Conservation (phyloP, 179 eudicot species). For the Actinidia chinensis region DNA sequence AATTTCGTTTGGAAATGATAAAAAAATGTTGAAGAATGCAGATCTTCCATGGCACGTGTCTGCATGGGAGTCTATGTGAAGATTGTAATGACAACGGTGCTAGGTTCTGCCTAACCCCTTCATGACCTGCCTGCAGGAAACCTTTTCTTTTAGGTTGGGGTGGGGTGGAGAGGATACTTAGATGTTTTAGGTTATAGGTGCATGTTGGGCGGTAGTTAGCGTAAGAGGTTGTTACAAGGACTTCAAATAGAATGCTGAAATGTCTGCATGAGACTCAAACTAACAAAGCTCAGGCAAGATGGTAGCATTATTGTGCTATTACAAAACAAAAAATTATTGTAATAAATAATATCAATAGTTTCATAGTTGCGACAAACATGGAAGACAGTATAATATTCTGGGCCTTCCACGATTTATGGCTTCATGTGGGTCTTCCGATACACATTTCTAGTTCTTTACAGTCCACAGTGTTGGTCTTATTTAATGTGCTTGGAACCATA, state of each 20-base stretch:
- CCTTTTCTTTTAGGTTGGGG: neutral
- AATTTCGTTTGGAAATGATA: neutral
- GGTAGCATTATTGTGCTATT: neutral
- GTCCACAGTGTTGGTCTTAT: neutral
- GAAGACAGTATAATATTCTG: neutral
- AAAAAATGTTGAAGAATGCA: neutral
- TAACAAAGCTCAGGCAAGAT: neutral
- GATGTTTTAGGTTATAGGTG: neutral
- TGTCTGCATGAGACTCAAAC: neutral
- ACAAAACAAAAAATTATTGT: neutral
- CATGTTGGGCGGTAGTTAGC: neutral
- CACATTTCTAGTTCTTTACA: neutral
- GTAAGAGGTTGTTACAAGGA: neutral
- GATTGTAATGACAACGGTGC: neutral
- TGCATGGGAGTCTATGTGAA: neutral
- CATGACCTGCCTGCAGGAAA: neutral
- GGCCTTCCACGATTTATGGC: neutral
- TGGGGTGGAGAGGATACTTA: neutral
- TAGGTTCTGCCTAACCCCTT: neutral
- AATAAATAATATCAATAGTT: neutral
- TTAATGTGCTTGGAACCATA: neutral
- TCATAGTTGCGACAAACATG: neutral
- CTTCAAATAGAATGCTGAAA: neutral
- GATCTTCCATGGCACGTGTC: neutral
- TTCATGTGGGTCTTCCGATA: neutral